Base-by-base conservation (phyloP, 331 rosid species). In the Erythrophleum ivorense region DNA sequence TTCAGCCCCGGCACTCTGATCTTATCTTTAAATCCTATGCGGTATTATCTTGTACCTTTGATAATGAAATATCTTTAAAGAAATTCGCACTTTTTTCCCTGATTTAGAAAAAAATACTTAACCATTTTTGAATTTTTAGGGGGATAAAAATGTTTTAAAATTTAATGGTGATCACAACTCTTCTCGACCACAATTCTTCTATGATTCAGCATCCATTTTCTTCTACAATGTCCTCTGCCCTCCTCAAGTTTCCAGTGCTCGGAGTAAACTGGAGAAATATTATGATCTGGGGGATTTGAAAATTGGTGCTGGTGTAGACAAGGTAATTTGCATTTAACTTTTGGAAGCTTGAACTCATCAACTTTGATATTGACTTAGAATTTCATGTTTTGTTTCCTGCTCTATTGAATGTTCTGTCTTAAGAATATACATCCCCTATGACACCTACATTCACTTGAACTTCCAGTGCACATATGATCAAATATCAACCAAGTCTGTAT, bases 151-250 rank as follows among this genome's bases (percentile, higher is more conserved):
- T 85, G 86, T 92, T 86, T 87, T 92, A 67, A 92, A 92, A 71
- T 94, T 96, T 82, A 98, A 93, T 48, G 99, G 99, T 38, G 99
- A 96, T 77, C 99, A 96, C 85, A 96, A 96, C 85, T 91, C 99
- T 45, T 91, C 97, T 71, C 92, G 99, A 63, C 99, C 99, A 33
- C 99, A 96, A 80, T 96, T 91, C 87, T 96, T 89, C 81, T 94
- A 94, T 81, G 99, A 96, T 83, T 94, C 99, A 52, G 98, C 94
- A 85, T 96, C 98, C 81, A 94, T 92, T 89, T 96, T 96, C 90
- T 96, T 96, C 88, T 94, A 88, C 86, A 96, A 92, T 83, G 95
- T 94, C 76, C 97, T 96, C 78, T 91, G 62, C 78, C 99, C 99
- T 75, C 99, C 97, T n/a, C 92, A 88, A 75, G 77, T 89, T 72